A percentile compares a stretch with the other conserved stretches of the same genome.
Conservation (phyloP, 2,329 filamentous ascomycete genomes). For the Aspergillus melleus region DNA sequence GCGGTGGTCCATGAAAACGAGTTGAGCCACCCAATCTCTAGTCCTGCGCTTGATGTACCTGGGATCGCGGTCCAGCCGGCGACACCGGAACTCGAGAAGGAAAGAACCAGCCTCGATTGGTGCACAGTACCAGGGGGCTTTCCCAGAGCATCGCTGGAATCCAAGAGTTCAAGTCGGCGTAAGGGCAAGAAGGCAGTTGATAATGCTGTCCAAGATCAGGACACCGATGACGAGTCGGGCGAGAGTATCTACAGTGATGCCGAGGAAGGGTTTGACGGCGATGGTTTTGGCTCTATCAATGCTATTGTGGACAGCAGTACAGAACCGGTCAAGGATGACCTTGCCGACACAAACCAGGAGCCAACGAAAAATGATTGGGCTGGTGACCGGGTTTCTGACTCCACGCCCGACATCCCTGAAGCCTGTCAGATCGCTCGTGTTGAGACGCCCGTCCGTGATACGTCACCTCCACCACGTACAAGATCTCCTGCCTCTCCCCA, state of each 20-base stretch:
- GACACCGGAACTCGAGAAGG: constrained; percentile 46
- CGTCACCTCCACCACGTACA: constrained; percentile 14
- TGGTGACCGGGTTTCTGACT: not conserved
- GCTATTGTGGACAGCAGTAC: constrained; percentile 39
- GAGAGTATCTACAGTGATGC: constrained; percentile 52
- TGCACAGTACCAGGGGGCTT: constrained; percentile 63
- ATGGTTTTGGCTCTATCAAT: constrained; percentile 52
- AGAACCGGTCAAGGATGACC: not conserved
- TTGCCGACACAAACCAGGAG: not conserved
- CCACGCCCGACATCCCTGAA: constrained; percentile 3
- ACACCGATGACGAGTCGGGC: constrained; percentile 40
- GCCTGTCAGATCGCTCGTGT: constrained; percentile 22
- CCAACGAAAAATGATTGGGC: not conserved
- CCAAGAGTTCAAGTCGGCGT: constrained; percentile 2
- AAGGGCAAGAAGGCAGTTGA: constrained; percentile 9
- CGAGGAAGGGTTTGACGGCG: constrained; percentile 42
- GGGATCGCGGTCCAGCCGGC: constrained; percentile 49
- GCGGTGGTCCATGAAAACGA: not conserved
- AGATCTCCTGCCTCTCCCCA: constrained; percentile 20
- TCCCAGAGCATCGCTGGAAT: constrained; percentile 39
- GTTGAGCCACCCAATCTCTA: not conserved
- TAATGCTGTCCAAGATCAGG: constrained; percentile 20
- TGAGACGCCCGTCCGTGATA: constrained; percentile 21
- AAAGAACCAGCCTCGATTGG: constrained; percentile 38
- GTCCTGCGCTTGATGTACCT: constrained; percentile 34